Conservation (phyloP, 495 filamentous ascomycete species). For the Thozetella sp. region DNA sequence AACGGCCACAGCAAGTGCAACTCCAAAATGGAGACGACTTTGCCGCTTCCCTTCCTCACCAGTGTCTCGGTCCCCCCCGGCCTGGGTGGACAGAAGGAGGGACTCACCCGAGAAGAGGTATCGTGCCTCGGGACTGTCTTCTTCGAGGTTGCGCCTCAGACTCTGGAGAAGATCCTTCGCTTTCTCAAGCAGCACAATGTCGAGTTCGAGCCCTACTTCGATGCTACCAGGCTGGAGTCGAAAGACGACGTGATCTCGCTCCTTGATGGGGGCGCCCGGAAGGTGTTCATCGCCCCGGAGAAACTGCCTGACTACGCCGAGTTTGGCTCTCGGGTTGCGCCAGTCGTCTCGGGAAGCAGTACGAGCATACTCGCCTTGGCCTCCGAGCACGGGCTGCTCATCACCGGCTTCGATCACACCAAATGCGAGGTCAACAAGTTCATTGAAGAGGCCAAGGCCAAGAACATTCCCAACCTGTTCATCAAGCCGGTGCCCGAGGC, state of each 20-base stretch:
- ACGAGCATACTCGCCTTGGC: constrained; percentile 24
- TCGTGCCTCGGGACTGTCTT: constrained; percentile 79
- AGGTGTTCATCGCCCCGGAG: constrained; percentile 76
- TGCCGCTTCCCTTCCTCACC: constrained; percentile 59
- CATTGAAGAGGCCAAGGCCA: constrained; percentile 42
- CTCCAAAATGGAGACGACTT: constrained; percentile 51
- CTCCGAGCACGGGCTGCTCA: constrained; percentile 40
- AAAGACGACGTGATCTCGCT: constrained; percentile 74
- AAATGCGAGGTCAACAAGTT: constrained; percentile 38
- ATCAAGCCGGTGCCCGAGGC: constrained; percentile 41
- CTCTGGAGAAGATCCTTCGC: constrained; percentile 58
- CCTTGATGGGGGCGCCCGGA: constrained; percentile 84
- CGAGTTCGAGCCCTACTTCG: constrained; percentile 70
- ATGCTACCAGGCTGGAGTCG: constrained; percentile 70
- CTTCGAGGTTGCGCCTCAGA: constrained; percentile 61
- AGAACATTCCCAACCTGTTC: constrained; percentile 46
- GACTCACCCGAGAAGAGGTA: constrained; percentile 69
- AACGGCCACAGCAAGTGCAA: background rate
- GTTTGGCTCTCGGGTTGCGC: constrained; percentile 44
- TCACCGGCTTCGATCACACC: constrained; percentile 45
- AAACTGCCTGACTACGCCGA: constrained; percentile 50
- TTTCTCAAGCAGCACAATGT: constrained; percentile 72
- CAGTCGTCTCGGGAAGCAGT: constrained; percentile 30
- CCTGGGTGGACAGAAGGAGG: constrained; percentile 44
- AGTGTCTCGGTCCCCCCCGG: constrained; percentile 57